These are phyloP conservation scores for Arctium minus DNA, from an alignment of 129 eudicot species.

Conservation along the genomic window DNA sequence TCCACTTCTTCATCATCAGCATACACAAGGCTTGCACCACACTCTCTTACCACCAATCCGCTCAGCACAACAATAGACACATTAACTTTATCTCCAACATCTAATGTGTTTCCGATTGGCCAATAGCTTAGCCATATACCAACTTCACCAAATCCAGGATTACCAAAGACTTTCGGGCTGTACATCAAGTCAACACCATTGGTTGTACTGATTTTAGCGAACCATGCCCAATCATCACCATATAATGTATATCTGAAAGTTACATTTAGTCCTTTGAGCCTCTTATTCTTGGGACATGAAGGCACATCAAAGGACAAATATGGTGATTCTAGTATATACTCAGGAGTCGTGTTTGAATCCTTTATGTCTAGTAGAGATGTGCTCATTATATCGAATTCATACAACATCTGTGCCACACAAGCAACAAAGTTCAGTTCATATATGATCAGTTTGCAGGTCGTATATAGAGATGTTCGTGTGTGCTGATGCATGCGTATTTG, in stretches of 20 bases:
- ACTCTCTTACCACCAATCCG: neutral
- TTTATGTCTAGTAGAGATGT: slow-evolving; percentile 11
- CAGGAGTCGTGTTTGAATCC: neutral
- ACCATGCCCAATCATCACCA: neutral
- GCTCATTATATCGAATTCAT: slow-evolving; percentile 5
- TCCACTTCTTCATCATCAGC: neutral
- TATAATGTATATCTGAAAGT: neutral
- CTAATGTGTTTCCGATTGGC: neutral
- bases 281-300: neutral
- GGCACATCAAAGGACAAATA: slow-evolving; percentile 5
- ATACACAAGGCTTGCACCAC: slow-evolving; percentile 10
- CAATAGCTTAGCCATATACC: slow-evolving; percentile 8
- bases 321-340: neutral
- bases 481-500: neutral
- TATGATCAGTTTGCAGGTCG: neutral
- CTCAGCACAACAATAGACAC: neutral
- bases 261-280: neutral
- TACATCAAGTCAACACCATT: neutral
- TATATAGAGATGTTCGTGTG: neutral
- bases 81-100: neutral
- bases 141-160: neutral
- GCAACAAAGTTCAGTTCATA: neutral
- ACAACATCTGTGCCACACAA: slow-evolving; percentile 15
- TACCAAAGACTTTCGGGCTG: neutral
- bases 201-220: neutral